These are phyloP conservation scores for Talaromyces pinophilus DNA, from an alignment of 2,329 filamentous ascomycete genomes.

Conservation along the genomic window DNA sequence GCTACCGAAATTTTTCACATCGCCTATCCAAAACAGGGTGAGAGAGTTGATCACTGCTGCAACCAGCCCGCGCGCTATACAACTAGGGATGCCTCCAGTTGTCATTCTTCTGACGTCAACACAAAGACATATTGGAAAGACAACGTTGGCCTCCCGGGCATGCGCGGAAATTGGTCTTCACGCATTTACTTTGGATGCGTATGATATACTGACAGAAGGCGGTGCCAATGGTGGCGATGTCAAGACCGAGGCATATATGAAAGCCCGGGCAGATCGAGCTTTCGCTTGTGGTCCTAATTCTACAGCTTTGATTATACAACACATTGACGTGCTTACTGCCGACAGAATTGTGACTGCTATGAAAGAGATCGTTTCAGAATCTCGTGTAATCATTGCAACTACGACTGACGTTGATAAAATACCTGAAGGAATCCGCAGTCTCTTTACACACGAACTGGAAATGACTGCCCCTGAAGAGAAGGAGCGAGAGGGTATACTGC, in stretches of 20 bases:
- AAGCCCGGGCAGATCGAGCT: conserved; percentile 83
- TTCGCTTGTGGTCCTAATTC: conserved; percentile 82
- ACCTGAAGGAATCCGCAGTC: conserved; percentile 80
- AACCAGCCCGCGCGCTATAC: conserved; percentile 82
- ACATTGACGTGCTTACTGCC: conserved; percentile 86
- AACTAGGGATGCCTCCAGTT: conserved; percentile 82
- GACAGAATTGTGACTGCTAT: conserved; percentile 86
- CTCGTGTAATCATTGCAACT: conserved; percentile 84
- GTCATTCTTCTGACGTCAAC: conserved; percentile 87
- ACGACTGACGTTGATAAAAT: conserved; percentile 95
- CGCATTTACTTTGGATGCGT: conserved; percentile 83
- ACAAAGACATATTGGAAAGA: conserved; percentile 90
- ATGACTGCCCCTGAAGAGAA: conserved; percentile 90
- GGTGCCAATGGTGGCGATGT: conserved; percentile 84
- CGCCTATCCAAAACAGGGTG: conserved; percentile 68
- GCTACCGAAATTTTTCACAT: conserved; percentile 51
- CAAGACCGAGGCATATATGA: conserved; percentile 88
- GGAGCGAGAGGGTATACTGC: conserved; percentile 84
- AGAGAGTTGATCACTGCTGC: conserved; percentile 84
- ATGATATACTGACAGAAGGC: conserved; percentile 91
- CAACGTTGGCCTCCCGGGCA: conserved; percentile 72
- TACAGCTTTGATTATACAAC: conserved; percentile 81
- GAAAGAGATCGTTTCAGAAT: conserved; percentile 77
- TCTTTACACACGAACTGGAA: conserved; percentile 95
- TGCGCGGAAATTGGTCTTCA: conserved; percentile 90